Base-by-base conservation (phyloP, 352 stramenopile species). In the Globisporangium carolinianum region DNA sequence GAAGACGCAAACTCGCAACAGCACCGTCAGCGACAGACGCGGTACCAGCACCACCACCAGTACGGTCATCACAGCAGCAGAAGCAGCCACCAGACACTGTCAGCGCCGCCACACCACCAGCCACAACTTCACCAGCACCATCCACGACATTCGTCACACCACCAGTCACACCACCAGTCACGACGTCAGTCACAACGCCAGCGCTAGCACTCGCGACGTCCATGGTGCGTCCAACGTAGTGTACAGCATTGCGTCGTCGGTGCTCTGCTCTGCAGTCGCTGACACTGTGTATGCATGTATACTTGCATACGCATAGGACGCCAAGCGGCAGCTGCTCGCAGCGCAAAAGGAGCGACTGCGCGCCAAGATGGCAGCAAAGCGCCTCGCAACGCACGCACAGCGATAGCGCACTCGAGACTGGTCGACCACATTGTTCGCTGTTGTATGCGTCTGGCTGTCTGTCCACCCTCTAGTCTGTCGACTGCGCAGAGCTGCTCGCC, bases 291-390 rank as follows among this genome's bases (percentile, higher is more conserved):
- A 32, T 32, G 3, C 24, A 32, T 32, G 24, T 32, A 32, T 32
- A 32, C 24, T 32, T 32, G 24, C 3, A 32, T 32, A 12, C 6
- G 39, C 35, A 32, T 47, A 83, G 71, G 75, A 86, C 8, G 59
- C 68, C 2, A 89, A 89, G 63, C 88, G 75, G 59, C 65, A 69
- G 46, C 51, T 73, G 9, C 49, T 91, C 11, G 6, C 86, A 35
- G 79, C 68, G 36, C 82, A 91, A 51, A 89, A 87, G 53, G 79
- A 89, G 58, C 67, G 79, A 5, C 51, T 91, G 14, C 73, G 76
- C 8, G 77, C 76, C 0, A 91, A 89, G 55, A 65, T 91, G 53
- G 70, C 75, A 47, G 76, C 73, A 32, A 72, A 47, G 38, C 37
- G 52, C 24, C 24, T 32, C 24, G 24, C 24, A 54, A 36, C 45